phyloP scores from a whole-genome alignment of 441 rosid genomes.

The Manihot esculenta region DNA sequence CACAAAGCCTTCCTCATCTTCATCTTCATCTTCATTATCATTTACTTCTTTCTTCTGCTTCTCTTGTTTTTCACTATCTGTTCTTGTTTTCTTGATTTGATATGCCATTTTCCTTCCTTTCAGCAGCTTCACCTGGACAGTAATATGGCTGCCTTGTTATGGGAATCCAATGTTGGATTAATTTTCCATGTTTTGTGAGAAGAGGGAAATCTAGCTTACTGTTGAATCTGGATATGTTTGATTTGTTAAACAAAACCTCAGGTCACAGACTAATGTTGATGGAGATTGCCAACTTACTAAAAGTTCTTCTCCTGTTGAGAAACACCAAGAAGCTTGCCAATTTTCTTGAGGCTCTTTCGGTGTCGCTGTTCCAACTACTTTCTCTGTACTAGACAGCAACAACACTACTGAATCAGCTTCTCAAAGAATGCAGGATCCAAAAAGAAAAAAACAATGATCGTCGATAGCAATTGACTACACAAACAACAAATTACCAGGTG shows the following conservation, averaged over 20 bases:
- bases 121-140: constrained; percentile 50
- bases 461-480: too few relatives aligned
- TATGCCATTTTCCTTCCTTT: constrained; percentile 69
- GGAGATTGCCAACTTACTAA: constrained; percentile 46
- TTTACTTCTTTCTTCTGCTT: constrained; percentile 5
- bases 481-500: constrained; percentile 73
- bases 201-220: constrained; percentile 26
- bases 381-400: constrained; percentile 74
- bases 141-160: neutral
- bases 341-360: constrained; percentile 60
- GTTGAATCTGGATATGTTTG: constrained; percentile 41
- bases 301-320: constrained; percentile 77
- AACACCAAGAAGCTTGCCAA: constrained; percentile 66
- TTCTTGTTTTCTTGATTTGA: constrained; percentile 20
- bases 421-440: too few relatives aligned
- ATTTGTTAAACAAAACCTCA: constrained; percentile 42
- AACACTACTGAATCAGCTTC: constrained; percentile 15
- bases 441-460: too few relatives aligned
- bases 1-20: constrained; percentile 45
- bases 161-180: neutral
- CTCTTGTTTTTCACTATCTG: constrained; percentile 17
- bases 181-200: neutral
- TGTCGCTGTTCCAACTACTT: constrained; percentile 74
- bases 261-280: constrained; percentile 34
- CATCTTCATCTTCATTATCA: constrained; percentile 26